Evolutionary conservation across 768 basidiomycete genomes (phyloP).

Genomic region (Piloderma croceum): DNA sequence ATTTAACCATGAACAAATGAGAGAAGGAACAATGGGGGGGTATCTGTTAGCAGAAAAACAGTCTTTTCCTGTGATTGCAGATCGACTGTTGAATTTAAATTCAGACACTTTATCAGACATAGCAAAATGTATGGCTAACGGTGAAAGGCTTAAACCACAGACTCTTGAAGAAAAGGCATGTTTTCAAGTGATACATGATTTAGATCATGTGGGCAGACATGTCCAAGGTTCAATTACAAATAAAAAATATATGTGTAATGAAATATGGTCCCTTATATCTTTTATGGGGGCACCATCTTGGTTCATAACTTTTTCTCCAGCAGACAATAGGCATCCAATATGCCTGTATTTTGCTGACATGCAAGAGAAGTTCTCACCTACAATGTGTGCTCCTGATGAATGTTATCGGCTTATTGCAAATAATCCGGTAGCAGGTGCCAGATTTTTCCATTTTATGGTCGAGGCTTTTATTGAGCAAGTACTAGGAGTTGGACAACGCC

Average conservation of each 20-base stretch:
- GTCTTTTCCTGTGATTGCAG: constrained; percentile 14
- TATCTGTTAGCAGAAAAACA: constrained; percentile 13
- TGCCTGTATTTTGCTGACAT: constrained; percentile 29
- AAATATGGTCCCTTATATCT: constrained; percentile 20
- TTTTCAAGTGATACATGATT: constrained; percentile 18
- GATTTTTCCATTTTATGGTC: constrained; percentile 30
- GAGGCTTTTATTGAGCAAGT: constrained; percentile 26
- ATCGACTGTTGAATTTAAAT: constrained; percentile 12
- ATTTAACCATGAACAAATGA: constrained; percentile 37
- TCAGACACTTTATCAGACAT: constrained; percentile 9
- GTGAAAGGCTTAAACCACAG: constrained; percentile 10
- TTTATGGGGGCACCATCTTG: constrained; percentile 25
- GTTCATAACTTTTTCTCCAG: constrained; percentile 35
- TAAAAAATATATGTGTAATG: constrained; percentile 21
- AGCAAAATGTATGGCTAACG: constrained; percentile 3
- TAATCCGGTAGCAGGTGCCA: constrained; percentile 25
- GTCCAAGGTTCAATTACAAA: constrained; percentile 17
- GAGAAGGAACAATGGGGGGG: constrained; percentile 10
- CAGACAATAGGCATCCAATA: constrained; percentile 28
- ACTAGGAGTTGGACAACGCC: constrained; percentile 14
- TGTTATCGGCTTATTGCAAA: constrained; percentile 1
- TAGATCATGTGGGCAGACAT: constrained; percentile 22
- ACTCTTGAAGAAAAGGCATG: constrained; percentile 20
- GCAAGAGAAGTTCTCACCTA: constrained; percentile 14
- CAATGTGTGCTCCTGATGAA: not conserved